Percentiles rank a stretch among this genome's conserved stretches.
These are phyloP conservation scores for Volutella citrinella DNA, from an alignment of 2,329 filamentous ascomycete species.

Conservation along the genomic window DNA sequence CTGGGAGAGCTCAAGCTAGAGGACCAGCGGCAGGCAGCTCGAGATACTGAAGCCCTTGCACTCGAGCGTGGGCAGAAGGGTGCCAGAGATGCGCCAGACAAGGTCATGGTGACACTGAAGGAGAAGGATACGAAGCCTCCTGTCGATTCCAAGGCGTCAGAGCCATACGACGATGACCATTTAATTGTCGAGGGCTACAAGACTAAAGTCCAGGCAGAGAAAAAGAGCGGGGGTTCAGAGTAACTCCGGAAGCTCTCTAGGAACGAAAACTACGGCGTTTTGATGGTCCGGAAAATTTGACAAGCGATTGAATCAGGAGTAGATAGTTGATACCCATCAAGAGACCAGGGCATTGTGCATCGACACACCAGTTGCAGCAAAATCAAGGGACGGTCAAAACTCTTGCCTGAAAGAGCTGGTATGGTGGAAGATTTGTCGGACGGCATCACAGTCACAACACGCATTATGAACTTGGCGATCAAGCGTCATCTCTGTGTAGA, in stretches of 20 bases:
- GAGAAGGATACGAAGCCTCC: slow-evolving; percentile 44
- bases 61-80: slow-evolving; percentile 43
- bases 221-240: too few relatives aligned
- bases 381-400: too few relatives aligned
- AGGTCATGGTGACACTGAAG: slow-evolving; percentile 46
- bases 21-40: slow-evolving; percentile 38
- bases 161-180: slow-evolving; percentile 38
- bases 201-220: slow-evolving; percentile 28
- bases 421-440: too few relatives aligned
- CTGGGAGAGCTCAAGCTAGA: slow-evolving; percentile 43
- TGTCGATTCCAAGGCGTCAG: slow-evolving; percentile 17
- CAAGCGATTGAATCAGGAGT: too few relatives aligned
- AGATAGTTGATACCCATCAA: too few relatives aligned
- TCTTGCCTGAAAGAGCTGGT: too few relatives aligned
- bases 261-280: slow-evolving; percentile 15
- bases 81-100: slow-evolving; percentile 19
- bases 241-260: too few relatives aligned
- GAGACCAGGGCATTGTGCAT: too few relatives aligned
- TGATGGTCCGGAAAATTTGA: slow-evolving; percentile 4
- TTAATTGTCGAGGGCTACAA: slow-evolving; percentile 51
- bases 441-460: slow-evolving; percentile 27
- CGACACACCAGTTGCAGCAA: too few relatives aligned
- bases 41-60: slow-evolving; percentile 43
- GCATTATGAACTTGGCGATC: slow-evolving; percentile 90
- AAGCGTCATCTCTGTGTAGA: slow-evolving; percentile 71